Conservation (phyloP, 192 early-diverging fungal genomes). For the Mortierella hygrophila region DNA sequence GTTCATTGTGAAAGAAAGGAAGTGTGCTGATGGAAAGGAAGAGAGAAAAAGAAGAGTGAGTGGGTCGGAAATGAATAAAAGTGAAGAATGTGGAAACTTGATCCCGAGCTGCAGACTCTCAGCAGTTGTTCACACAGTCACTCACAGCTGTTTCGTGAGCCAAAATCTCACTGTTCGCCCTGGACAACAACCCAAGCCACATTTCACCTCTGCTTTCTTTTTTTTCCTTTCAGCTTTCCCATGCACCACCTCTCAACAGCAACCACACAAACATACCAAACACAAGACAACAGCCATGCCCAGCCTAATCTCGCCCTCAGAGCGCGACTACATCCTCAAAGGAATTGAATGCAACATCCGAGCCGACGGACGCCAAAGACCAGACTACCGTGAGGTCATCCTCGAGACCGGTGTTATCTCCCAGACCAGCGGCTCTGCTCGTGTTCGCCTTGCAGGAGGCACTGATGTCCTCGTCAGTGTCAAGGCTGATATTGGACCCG, state of each 20-base stretch:
- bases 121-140: background rate
- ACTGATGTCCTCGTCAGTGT: constrained; percentile 95
- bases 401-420: constrained; percentile 91
- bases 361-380: constrained; percentile 86
- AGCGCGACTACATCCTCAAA: constrained; percentile 85
- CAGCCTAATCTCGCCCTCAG: constrained; percentile 77
- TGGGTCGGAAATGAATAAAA: background rate
- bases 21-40: background rate
- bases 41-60: background rate
- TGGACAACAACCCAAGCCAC: constrained; percentile 14
- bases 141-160: background rate
- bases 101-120: background rate
- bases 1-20: constrained; percentile 11
- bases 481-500: constrained; percentile 90
- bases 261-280: background rate
- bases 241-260: background rate
- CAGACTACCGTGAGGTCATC: constrained; percentile 81
- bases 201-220: constrained; percentile 2
- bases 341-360: constrained; percentile 87
- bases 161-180: background rate
- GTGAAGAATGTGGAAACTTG: background rate
- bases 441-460: constrained; percentile 82
- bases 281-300: constrained; percentile 28
- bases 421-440: constrained; percentile 92
- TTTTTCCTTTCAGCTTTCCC: background rate